These are phyloP conservation scores for Blumeriella jaapii DNA, from an alignment of 2,329 filamentous ascomycete genomes.

Conservation along the genomic window DNA sequence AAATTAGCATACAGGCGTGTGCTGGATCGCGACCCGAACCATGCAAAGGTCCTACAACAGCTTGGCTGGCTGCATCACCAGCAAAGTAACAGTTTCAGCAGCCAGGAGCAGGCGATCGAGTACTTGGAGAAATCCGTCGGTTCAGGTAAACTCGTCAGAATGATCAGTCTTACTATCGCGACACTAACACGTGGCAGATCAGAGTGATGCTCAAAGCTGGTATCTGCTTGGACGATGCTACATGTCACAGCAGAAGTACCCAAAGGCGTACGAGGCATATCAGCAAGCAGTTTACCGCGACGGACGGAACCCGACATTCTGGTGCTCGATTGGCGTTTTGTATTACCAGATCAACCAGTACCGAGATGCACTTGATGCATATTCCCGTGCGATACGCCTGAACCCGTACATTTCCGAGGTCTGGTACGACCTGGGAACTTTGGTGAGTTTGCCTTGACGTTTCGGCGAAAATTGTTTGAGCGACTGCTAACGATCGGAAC, in stretches of 20 bases:
- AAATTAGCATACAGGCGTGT: slow-evolving; percentile 89
- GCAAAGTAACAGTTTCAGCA: slow-evolving; percentile 80
- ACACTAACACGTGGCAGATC: slow-evolving; percentile 48
- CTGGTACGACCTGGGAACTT: slow-evolving; percentile 94
- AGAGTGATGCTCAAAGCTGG: slow-evolving; percentile 95
- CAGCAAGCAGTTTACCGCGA: slow-evolving; percentile 98
- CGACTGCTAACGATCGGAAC: slow-evolving; percentile 14
- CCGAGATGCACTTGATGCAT: slow-evolving; percentile 91
- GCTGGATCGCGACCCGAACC: slow-evolving; percentile 85
- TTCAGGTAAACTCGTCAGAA: slow-evolving; percentile 52
- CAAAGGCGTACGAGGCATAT: slow-evolving; percentile 96
- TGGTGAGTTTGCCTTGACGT: slow-evolving; percentile 51
- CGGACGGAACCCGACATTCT: slow-evolving; percentile 95
- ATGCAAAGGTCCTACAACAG: slow-evolving; percentile 96
- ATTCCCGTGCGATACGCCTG: slow-evolving; percentile 88
- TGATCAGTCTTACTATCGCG: slow-evolving; percentile 15
- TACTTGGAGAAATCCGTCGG: slow-evolving; percentile 94
- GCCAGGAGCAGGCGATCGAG: slow-evolving; percentile 92
- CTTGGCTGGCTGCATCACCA: slow-evolving; percentile 97
- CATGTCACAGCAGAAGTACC: slow-evolving; percentile 98
- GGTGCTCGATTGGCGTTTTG: slow-evolving; percentile 97
- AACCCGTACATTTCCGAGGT: slow-evolving; percentile 99
- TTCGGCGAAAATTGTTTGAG: slow-evolving; percentile 16
- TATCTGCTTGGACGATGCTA: slow-evolving; percentile 95
- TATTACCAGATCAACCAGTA: slow-evolving; percentile 99